These are phyloP conservation scores for Globisporangium uncinulatum DNA, from an alignment of 352 stramenopile species.

Conservation along the genomic window DNA sequence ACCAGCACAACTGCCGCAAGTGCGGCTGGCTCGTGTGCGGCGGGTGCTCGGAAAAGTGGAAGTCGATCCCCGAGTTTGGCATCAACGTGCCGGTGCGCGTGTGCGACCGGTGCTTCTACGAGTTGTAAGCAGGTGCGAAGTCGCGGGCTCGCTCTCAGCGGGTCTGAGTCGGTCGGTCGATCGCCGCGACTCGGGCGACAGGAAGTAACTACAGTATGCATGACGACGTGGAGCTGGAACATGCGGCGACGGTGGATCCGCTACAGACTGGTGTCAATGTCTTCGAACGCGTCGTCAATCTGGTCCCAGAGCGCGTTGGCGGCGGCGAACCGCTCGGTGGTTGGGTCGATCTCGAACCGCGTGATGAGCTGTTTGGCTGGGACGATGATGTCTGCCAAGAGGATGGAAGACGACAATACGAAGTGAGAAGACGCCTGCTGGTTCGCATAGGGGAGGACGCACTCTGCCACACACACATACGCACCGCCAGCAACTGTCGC, in stretches of 20 bases:
- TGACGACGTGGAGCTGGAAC: neutral
- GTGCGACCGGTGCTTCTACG: conserved; percentile 84
- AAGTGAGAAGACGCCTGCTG: neutral
- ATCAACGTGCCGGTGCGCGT: conserved; percentile 84
- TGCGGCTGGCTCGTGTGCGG: conserved; percentile 79
- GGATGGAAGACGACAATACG: neutral
- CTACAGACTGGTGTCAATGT: conserved; percentile 46
- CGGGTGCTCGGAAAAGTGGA: conserved; percentile 81
- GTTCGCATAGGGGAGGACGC: neutral
- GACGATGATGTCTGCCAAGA: conserved; percentile 49
- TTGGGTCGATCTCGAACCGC: conserved; percentile 49
- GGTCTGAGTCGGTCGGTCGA: neutral
- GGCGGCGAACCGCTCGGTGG: conserved; percentile 44
- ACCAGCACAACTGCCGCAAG: conserved; percentile 88
- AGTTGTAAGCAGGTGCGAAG: conserved; percentile 26
- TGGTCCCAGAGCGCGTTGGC: conserved; percentile 64
- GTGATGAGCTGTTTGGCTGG: conserved; percentile 47
- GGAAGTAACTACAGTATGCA: neutral
- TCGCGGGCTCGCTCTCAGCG: neutral
- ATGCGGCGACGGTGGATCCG: neutral
- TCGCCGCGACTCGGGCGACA: neutral
- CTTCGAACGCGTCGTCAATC: conserved; percentile 64
- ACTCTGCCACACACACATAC: neutral
- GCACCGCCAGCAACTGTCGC: conserved; percentile 41
- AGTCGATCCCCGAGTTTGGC: conserved; percentile 79